Conservation (phyloP, 441 rosid species). For the Jatropha podagrica region DNA sequence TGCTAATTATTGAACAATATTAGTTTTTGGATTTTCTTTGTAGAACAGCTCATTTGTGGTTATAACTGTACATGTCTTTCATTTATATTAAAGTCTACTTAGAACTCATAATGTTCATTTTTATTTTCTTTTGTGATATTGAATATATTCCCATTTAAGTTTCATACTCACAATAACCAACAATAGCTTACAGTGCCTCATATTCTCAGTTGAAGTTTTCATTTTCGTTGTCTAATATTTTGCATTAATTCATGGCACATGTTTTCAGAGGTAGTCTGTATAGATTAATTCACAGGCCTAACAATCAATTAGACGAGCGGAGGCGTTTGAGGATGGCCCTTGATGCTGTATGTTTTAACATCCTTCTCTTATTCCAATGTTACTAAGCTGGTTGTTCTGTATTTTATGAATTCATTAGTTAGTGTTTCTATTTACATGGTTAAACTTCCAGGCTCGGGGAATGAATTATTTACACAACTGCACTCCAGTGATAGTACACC, state of each 20-base stretch:
- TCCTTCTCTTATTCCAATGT: slow-evolving; percentile 11
- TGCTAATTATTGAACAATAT: neutral
- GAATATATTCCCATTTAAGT: neutral
- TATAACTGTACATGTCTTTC: neutral
- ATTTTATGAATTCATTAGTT: slow-evolving; percentile 20
- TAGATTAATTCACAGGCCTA: slow-evolving; percentile 85
- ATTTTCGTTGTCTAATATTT: slow-evolving; percentile 1
- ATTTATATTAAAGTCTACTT: neutral
- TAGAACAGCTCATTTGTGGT: neutral
- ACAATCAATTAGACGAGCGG: slow-evolving; percentile 90
- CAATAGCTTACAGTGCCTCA: neutral
- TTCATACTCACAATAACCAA: neutral
- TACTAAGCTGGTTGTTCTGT: slow-evolving; percentile 15
- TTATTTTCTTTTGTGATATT: neutral
- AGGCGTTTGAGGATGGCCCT: slow-evolving; percentile 95
- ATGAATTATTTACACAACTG: slow-evolving; percentile 97
- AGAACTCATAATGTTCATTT: neutral
- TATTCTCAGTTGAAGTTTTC: neutral
- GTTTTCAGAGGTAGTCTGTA: slow-evolving; percentile 96
- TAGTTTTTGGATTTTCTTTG: neutral
- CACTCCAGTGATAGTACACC: slow-evolving; percentile 82
- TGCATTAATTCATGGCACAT: neutral
- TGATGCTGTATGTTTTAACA: slow-evolving; percentile 65
- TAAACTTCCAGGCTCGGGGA: slow-evolving; percentile 82
- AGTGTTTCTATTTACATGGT: slow-evolving; percentile 22